These are phyloP conservation scores for Tetramitus jugosus DNA, from an alignment of 208 protist genomes.

Conservation along the genomic window DNA sequence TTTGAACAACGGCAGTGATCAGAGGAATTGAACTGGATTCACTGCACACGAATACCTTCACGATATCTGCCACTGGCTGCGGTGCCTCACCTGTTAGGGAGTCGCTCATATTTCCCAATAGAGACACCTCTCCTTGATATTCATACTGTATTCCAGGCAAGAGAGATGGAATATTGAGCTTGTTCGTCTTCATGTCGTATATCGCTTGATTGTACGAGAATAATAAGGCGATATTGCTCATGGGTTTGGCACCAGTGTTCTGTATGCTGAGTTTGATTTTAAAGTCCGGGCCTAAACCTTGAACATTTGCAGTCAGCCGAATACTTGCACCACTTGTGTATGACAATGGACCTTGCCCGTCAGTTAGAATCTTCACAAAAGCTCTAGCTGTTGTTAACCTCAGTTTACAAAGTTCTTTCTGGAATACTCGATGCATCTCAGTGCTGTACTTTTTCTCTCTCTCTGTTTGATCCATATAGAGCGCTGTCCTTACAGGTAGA, in stretches of 20 bases:
- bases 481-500: slow-evolving; percentile 72
- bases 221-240: neutral
- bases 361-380: slow-evolving; percentile 65
- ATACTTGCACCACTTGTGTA: slow-evolving; percentile 22
- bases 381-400: slow-evolving; percentile 66
- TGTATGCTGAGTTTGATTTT: slow-evolving; percentile 64
- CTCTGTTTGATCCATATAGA: slow-evolving; percentile 83
- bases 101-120: neutral
- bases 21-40: neutral
- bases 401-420: slow-evolving; percentile 76
- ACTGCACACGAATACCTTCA: neutral
- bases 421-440: slow-evolving; percentile 79
- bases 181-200: neutral
- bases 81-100: too few species aligned
- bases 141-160: neutral
- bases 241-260: slow-evolving; percentile 51
- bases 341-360: slow-evolving; percentile 34
- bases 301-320: slow-evolving; percentile 56
- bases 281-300: slow-evolving; percentile 78
- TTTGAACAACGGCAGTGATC: slow-evolving; percentile 8
- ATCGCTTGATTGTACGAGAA: neutral
- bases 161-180: neutral
- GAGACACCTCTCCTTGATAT: neutral
- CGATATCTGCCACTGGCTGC: too few species aligned
- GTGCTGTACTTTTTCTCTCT: slow-evolving; percentile 65